A percentile compares a stretch with the other conserved stretches of the same genome.
These are phyloP conservation scores for Uronychia binucleata DNA, from an alignment of 73 alveolate genomes.

Conservation along the genomic window DNA sequence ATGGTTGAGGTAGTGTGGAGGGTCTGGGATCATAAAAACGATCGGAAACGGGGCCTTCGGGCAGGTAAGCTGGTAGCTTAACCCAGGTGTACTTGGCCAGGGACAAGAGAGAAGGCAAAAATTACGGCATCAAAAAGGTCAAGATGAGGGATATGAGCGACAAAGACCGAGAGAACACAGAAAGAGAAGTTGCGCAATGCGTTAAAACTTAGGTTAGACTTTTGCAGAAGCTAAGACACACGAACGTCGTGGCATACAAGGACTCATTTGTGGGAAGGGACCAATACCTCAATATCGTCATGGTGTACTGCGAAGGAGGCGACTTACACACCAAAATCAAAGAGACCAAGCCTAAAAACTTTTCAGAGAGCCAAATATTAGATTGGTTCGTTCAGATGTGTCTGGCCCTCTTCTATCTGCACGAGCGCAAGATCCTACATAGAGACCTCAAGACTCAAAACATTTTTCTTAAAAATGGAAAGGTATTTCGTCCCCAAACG, in stretches of 20 bases:
- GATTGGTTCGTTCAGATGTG: slow-evolving; percentile 97
- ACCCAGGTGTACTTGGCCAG: slow-evolving; percentile 88
- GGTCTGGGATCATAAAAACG: too few relatives aligned
- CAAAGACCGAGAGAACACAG: slow-evolving; percentile 83
- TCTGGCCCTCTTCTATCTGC: slow-evolving; percentile 95
- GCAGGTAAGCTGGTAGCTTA: neutral
- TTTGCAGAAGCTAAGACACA: slow-evolving; percentile 90
- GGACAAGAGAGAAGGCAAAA: slow-evolving; percentile 91
- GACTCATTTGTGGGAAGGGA: slow-evolving; percentile 96
- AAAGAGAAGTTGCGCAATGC: slow-evolving; percentile 92
- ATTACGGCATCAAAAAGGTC: slow-evolving; percentile 93
- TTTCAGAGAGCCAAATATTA: slow-evolving; percentile 89
- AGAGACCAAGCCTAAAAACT: slow-evolving; percentile 89
- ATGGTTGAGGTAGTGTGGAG: slow-evolving; percentile 3
- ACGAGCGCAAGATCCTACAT: slow-evolving; percentile 97
- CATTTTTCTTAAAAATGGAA: slow-evolving; percentile 95
- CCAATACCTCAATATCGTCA: slow-evolving; percentile 93
- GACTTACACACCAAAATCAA: slow-evolving; percentile 95
- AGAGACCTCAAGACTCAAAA: slow-evolving; percentile 98
- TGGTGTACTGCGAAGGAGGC: slow-evolving; percentile 99
- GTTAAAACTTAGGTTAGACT: slow-evolving; percentile 93
- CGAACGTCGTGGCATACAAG: slow-evolving; percentile 97
- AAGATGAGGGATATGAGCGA: slow-evolving; percentile 53
- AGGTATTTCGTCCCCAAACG: neutral
- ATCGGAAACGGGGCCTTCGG: slow-evolving; percentile 98